Base-by-base conservation (phyloP, 2,329 filamentous ascomycete genomes). In the Cercospora canescens region DNA sequence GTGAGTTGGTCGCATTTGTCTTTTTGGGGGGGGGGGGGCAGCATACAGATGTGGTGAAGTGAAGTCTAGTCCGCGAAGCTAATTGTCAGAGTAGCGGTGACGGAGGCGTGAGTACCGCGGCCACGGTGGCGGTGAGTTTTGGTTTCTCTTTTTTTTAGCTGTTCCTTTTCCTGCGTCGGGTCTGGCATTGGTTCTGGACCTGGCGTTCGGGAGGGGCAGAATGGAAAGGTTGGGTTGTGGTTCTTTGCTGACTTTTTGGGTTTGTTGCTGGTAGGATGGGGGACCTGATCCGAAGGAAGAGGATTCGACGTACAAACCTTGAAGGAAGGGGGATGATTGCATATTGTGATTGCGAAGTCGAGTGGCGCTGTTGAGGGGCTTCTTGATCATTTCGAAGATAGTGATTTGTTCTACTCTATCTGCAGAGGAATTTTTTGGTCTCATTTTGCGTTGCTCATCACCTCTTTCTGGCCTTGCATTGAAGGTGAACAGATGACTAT, bases 51-150 rank as follows among this genome's bases (percentile, higher is more conserved):
- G n/a, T n/a, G n/a, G n/a, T n/a, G 35, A 39, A 39, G 35, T 45
- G 45, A 50, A 21, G 45, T 50, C 30, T 26, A 39, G 16, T 28
- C 35, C 16, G 39, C 16, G 39, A 16, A 28, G 45, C 56, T 37
- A 52, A 32, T 4, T 26, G 8, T 21, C 30, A 39, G n/a, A 62
- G 21, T 45, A 62, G 24, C 41, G 41, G 59, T 54, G 70, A 72
- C 50, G 70, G 71, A 30, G 71, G 69, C 21, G 32, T 71, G 11
- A 71, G 69, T 59, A 72, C 70, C n/a, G 70, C 71, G 41, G 71
- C 37, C 59, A 71, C 70, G 8, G 69, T 73, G 32, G 41, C 54
- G 21, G 57, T 64, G 32, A 39, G 37, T n/a, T 24, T 54, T 14
- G 24, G 21, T 9, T 16, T 48, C 3, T 24, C 12, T 21, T 30